Evolutionary conservation across 2,329 filamentous ascomycete species (phyloP).

Genomic region (Xylariaceae sp.): DNA sequence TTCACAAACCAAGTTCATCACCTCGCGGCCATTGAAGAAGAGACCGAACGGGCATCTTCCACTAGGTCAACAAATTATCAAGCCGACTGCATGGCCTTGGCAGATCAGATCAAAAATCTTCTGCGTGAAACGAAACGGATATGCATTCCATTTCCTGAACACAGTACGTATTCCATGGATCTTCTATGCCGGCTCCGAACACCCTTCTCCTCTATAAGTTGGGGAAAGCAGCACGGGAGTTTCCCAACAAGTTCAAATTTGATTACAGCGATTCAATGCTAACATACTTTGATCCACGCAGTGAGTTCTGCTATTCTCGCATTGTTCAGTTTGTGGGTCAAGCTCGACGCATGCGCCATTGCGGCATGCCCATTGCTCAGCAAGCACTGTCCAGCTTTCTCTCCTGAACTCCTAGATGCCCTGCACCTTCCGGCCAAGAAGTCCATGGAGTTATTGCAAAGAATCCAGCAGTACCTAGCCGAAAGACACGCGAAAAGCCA

Average conservation of each 20-base stretch:
- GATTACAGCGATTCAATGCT: too few relatives aligned
- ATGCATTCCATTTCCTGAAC: conserved; percentile 45
- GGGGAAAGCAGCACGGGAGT: too few relatives aligned
- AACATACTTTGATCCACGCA: too few relatives aligned
- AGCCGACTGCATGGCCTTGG: conserved; percentile 25
- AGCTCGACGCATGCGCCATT: conserved; percentile 50
- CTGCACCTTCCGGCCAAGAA: conserved; percentile 47
- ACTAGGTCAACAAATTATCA: too few relatives aligned
- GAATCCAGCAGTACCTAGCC: conserved; percentile 49
- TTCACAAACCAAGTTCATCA: conserved; percentile 21
- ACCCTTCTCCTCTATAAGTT: too few relatives aligned
- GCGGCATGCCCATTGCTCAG: conserved; percentile 44
- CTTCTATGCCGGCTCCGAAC: too few relatives aligned
- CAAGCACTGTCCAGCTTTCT: conserved; percentile 52
- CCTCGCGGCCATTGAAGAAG: conserved; percentile 17
- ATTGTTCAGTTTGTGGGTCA: conserved; percentile 56
- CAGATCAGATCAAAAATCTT: conserved; percentile 35
- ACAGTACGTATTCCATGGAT: conserved; percentile 24
- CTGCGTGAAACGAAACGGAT: conserved; percentile 30
- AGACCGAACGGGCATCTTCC: not conserved
- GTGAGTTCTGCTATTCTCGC: conserved; percentile 51
- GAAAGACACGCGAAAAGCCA: conserved; percentile 29
- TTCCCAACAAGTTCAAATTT: too few relatives aligned
- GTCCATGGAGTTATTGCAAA: conserved; percentile 51
- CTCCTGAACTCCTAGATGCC: conserved; percentile 48